Base-by-base conservation (phyloP, 2,329 filamentous ascomycete genomes). In the Epichloe sp. region DNA sequence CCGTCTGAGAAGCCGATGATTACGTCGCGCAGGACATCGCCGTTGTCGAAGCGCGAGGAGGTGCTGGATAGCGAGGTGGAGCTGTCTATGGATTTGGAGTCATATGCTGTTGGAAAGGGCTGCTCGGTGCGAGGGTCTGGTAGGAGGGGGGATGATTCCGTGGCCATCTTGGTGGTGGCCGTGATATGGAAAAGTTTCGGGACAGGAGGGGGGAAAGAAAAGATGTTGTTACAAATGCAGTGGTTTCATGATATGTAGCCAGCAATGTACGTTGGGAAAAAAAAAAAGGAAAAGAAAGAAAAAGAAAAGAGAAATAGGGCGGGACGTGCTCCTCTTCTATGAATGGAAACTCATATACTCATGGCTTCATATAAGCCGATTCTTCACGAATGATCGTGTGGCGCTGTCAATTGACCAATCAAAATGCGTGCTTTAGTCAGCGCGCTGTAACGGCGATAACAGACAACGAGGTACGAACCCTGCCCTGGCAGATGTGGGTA, bases 1-100 rank as follows among this genome's bases (percentile, higher is more conserved):
- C 86, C 86, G 61, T 90, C 86, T 0, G 85, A 83, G 58, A 89
- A 81, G 49, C 86, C 86, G 57, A 90, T 83, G 53, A 86, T 88
- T 55, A 82, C 74, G 64, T 87, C 82, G 44, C 77, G 74, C 15
- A 83, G 66, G 49, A 79, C 60, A 51, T 71, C 68, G 53, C 65
- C 65, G 57, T 73, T 63, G 58, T 68, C 65, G 48, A 63, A 57
- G 53, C 64, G 58, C 11, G 51, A 43, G 8, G 48, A 59, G 23
- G 54, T 40, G 48, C 47, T 55, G 37, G 34, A 54, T 31, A 54
- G 54, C 17, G 52, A 43, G 3, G 41, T 36, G 5, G 61, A 12
- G 60, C 57, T 55, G 10, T 61, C 57, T 36, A 58, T 51, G 31
- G 58, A 55, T 47, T 62, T 58, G 11, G 59, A 54, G 44, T 63